phyloP scores from a whole-genome alignment of 1,284 basidiomycete species.

The Tilletia setariae region DNA sequence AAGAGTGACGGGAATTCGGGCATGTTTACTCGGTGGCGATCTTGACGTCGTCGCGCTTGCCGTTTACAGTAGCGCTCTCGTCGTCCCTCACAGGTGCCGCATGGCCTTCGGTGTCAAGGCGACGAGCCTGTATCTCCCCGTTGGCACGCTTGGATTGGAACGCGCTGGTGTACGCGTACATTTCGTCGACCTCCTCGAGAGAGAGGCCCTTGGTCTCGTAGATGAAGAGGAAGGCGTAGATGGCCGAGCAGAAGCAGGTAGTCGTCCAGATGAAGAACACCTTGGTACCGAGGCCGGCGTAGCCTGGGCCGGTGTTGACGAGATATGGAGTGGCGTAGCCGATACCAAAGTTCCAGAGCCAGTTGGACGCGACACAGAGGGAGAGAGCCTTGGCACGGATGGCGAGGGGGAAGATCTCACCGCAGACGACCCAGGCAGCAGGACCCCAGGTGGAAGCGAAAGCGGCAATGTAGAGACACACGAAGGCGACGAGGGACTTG shows the following conservation, averaged over 20 bases:
- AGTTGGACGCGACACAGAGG: slow-evolving; percentile 69
- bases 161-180: slow-evolving; percentile 40
- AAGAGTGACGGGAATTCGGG: no score
- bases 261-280: slow-evolving; percentile 83
- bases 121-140: slow-evolving; percentile 17
- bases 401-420: slow-evolving; percentile 57
- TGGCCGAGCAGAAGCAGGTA: slow-evolving; percentile 39
- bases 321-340: slow-evolving; percentile 71
- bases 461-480: slow-evolving; percentile 58
- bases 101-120: slow-evolving; percentile 5
- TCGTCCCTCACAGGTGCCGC: neutral
- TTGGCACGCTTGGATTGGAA: slow-evolving; percentile 32
- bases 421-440: slow-evolving; percentile 51
- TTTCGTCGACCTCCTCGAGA: slow-evolving; percentile 66
- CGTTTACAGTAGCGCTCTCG: no score
- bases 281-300: slow-evolving; percentile 68
- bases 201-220: slow-evolving; percentile 74
- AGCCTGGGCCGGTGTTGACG: slow-evolving; percentile 62
- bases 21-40: no score
- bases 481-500: slow-evolving; percentile 58
- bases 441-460: slow-evolving; percentile 57
- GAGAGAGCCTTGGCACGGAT: slow-evolving; percentile 76
- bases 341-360: slow-evolving; percentile 54
- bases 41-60: no score
- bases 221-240: slow-evolving; percentile 62